Evolutionary conservation across 495 filamentous ascomycete genomes (phyloP).

Genomic region (Talaromyces wortmannii): DNA sequence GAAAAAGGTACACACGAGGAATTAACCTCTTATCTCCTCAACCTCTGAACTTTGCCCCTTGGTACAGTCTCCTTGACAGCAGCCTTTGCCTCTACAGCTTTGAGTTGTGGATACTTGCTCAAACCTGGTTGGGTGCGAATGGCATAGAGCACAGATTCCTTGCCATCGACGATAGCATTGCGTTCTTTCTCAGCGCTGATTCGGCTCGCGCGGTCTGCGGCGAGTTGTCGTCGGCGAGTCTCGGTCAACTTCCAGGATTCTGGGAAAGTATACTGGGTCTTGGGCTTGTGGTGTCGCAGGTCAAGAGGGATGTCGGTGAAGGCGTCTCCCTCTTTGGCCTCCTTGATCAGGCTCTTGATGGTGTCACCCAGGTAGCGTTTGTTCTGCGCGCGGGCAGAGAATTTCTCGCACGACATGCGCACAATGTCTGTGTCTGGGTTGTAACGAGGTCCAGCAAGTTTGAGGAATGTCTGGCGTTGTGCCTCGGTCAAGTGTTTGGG

Average conservation of each 20-base stretch:
- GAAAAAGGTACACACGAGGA: neutral
- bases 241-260: constrained; percentile 72
- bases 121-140: constrained; percentile 23
- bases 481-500: constrained; percentile 48
- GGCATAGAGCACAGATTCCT: constrained; percentile 25
- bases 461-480: constrained; percentile 76
- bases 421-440: constrained; percentile 80
- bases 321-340: constrained; percentile 76
- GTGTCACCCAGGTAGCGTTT: constrained; percentile 85
- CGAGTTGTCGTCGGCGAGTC: constrained; percentile 57
- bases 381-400: constrained; percentile 83
- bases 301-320: constrained; percentile 90
- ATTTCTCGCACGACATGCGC: constrained; percentile 88
- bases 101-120: constrained; percentile 14
- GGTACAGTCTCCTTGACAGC: constrained; percentile 5
- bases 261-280: constrained; percentile 64
- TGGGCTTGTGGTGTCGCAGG: constrained; percentile 75
- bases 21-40: neutral
- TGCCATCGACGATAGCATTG: constrained; percentile 28
- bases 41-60: neutral
- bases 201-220: constrained; percentile 45
- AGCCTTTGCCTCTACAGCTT: constrained; percentile 19
- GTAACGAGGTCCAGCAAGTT: constrained; percentile 81
- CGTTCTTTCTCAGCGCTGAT: constrained; percentile 16
- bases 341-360: constrained; percentile 62